These are phyloP conservation scores for Hygrophorus russula DNA, from an alignment of 768 basidiomycete genomes.

Conservation along the genomic window DNA sequence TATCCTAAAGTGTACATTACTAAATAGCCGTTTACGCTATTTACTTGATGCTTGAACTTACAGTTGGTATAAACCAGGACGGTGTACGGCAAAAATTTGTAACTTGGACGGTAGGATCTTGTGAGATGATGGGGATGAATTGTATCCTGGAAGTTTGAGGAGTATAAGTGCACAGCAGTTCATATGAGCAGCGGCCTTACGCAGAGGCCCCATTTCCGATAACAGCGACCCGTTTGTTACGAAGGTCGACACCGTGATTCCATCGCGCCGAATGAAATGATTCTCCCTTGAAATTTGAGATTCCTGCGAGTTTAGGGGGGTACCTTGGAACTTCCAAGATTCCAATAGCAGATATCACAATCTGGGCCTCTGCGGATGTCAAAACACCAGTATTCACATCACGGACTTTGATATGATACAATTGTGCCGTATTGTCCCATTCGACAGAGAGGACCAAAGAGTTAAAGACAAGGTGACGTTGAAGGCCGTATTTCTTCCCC, in stretches of 20 bases:
- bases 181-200: conserved; percentile 20
- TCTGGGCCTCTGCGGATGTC: conserved; percentile 23
- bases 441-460: conserved; percentile 29
- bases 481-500: no score
- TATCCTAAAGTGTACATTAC: background rate
- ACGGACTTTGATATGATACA: conserved; percentile 26
- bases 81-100: conserved; percentile 40
- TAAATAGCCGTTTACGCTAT: background rate
- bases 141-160: conserved; percentile 29
- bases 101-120: conserved; percentile 27
- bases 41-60: conserved; percentile 13
- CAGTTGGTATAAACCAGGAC: conserved; percentile 36
- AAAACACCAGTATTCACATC: conserved; percentile 20
- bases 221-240: conserved; percentile 39
- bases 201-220: conserved; percentile 50
- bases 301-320: conserved; percentile 19
- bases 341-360: conserved; percentile 41
- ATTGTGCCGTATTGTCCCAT: conserved; percentile 28
- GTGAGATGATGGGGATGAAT: conserved; percentile 32
- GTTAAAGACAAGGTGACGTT: conserved; percentile 27
- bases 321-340: conserved; percentile 32
- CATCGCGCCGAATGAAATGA: conserved; percentile 46
- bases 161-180: conserved; percentile 1
- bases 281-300: conserved; percentile 32
- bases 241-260: conserved; percentile 27